Conservation (phyloP, 1,284 basidiomycete genomes). For the Heterobasidion parviporum region DNA sequence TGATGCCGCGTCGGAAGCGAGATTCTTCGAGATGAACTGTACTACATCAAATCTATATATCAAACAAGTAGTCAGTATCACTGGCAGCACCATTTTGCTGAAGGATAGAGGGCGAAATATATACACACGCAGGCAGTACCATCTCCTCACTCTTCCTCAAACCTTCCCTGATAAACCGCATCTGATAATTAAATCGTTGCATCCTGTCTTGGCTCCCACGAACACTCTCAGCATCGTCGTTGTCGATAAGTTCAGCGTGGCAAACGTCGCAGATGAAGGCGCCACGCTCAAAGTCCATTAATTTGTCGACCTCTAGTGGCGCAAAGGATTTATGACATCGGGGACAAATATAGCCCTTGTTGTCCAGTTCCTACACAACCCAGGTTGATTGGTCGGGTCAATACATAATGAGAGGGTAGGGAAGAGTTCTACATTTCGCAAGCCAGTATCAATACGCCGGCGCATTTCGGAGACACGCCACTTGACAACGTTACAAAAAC, state of each 20-base stretch:
- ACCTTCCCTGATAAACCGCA: constrained; percentile 80
- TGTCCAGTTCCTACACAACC: constrained; percentile 73
- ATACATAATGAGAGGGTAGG: constrained; percentile 1
- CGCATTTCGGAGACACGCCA: constrained; percentile 97
- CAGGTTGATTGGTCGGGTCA: constrained; percentile 2
- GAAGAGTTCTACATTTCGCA: constrained; percentile 59
- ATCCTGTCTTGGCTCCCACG: constrained; percentile 86
- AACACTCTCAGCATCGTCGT: constrained; percentile 84
- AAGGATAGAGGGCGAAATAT: not conserved
- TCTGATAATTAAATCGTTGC: constrained; percentile 92
- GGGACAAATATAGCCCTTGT: constrained; percentile 94
- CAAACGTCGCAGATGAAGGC: constrained; percentile 76
- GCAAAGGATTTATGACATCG: constrained; percentile 82
- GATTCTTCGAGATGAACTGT: constrained; percentile 66
- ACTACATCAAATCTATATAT: constrained; percentile 71
- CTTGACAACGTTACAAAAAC: constrained; percentile 95
- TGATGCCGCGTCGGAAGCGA: constrained; percentile 44
- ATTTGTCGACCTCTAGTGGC: constrained; percentile 77
- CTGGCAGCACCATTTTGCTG: too few relatives aligned
- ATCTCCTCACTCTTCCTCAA: constrained; percentile 88
- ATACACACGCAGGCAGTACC: constrained; percentile 65
- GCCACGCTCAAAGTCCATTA: constrained; percentile 62
- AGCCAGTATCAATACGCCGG: constrained; percentile 78
- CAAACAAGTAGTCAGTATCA: not conserved
- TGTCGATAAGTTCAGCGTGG: constrained; percentile 77